Evolutionary conservation across 371 early-diverging fungal species (phyloP).

Genomic region (Syncephalastrum sp.): DNA sequence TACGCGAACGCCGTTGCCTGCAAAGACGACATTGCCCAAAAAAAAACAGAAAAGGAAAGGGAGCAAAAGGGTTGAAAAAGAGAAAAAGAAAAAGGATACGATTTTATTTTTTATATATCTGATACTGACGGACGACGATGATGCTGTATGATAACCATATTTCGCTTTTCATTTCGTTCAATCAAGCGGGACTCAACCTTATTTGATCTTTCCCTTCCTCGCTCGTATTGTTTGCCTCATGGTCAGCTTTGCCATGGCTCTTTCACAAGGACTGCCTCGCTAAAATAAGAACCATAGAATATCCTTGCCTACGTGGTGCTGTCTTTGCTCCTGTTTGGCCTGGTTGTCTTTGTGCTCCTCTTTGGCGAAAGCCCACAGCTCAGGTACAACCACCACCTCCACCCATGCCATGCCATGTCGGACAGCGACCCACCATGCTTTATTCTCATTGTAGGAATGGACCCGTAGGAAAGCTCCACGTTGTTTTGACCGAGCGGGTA

Average conservation of each 20-base stretch:
- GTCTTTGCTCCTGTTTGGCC: slow-evolving; percentile 25
- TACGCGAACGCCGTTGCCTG: slow-evolving; percentile 47
- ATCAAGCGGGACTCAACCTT: no score
- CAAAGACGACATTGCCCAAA: slow-evolving; percentile 27
- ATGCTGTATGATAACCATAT: no score
- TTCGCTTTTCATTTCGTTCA: no score
- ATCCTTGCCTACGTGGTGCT: slow-evolving; percentile 19
- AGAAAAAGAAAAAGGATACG: neutral
- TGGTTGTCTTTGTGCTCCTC: slow-evolving; percentile 34
- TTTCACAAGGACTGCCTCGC: no score
- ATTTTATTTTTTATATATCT: no score
- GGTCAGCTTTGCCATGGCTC: no score
- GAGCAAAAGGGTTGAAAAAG: slow-evolving; percentile 1
- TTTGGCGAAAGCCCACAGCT: slow-evolving; percentile 45
- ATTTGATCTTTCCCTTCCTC: no score
- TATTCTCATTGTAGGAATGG: slow-evolving; percentile 34
- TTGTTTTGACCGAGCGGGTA: slow-evolving; percentile 20
- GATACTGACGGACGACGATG: no score
- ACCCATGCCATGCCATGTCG: neutral
- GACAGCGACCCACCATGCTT: neutral
- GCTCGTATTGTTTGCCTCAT: no score
- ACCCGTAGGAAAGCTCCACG: slow-evolving; percentile 29
- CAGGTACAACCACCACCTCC: slow-evolving; percentile 14
- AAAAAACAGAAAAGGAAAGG: neutral
- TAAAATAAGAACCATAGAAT: slow-evolving; percentile 16